phyloP scores from a whole-genome alignment of 78 protist genomes.

The slime mould (Dictyostelium discoideum) region DNA sequence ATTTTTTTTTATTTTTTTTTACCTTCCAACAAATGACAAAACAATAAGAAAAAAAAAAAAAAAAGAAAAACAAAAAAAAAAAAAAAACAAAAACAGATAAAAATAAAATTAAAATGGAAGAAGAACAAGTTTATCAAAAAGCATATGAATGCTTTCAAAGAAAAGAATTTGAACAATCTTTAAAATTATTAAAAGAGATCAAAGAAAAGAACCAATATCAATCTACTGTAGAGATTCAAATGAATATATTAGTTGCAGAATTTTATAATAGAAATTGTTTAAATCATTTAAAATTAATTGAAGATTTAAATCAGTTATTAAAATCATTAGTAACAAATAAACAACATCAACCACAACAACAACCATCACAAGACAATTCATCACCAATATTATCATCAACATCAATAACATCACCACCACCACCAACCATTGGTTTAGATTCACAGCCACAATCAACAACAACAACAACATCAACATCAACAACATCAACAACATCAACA shows the following conservation, averaged over 20 bases:
- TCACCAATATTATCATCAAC: slow-evolving; percentile 19
- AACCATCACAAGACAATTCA: neutral
- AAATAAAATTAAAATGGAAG: neutral
- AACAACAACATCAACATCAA: neutral
- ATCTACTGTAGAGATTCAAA: slow-evolving; percentile 17
- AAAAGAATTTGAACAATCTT: slow-evolving; percentile 44
- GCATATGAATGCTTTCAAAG: slow-evolving; percentile 38
- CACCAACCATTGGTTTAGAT: neutral
- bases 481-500: neutral
- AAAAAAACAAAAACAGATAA: too few species aligned
- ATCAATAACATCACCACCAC: neutral
- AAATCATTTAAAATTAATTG: slow-evolving; percentile 42
- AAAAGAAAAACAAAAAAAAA: neutral
- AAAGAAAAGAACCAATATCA: slow-evolving; percentile 3
- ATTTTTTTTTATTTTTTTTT: neutral
- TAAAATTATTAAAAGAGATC: slow-evolving; percentile 20
- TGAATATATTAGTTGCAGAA: slow-evolving; percentile 41
- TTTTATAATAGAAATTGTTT: slow-evolving; percentile 36
- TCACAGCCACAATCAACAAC: neutral
- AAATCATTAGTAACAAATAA: neutral
- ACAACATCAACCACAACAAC: neutral
- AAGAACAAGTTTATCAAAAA: neutral
- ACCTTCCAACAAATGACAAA: neutral
- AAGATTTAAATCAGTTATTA: slow-evolving; percentile 9
- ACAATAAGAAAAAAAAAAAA: neutral